Evolutionary conservation across 805 yeast genomes (phyloP).

Genomic region (Schwanniomyces vanrijiae): DNA sequence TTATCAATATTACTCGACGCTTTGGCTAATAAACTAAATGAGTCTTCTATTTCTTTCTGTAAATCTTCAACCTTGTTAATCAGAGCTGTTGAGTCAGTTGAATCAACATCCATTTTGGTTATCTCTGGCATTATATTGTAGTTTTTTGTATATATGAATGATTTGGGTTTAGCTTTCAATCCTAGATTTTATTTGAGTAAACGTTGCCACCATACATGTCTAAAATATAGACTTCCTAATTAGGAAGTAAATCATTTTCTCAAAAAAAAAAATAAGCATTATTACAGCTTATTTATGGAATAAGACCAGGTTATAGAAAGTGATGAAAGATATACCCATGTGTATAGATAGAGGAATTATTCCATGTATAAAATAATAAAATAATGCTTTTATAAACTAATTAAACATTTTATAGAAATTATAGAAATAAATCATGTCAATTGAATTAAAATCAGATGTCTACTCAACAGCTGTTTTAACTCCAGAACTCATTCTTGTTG

Average conservation of each 20-base stretch:
- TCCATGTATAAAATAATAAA: no score
- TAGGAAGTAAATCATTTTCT: conserved; percentile 3
- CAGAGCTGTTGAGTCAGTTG: conserved; percentile 17
- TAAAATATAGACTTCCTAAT: conserved; percentile 8
- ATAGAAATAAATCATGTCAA: not conserved
- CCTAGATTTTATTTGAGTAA: not conserved
- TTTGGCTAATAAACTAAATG: conserved; percentile 52
- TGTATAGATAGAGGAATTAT: no score
- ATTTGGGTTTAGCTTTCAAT: not conserved
- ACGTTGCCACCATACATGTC: conserved; percentile 7
- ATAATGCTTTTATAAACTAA: no score
- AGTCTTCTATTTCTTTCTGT: conserved; percentile 37
- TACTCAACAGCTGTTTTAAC: conserved; percentile 14
- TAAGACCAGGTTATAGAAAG: no score
- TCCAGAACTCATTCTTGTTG: conserved; percentile 32
- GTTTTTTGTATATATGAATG: not conserved
- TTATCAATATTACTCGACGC: conserved; percentile 78
- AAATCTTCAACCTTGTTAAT: conserved; percentile 13
- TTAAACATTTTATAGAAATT: no score
- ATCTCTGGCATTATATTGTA: conserved; percentile 2
- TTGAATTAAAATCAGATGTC: conserved; percentile 4
- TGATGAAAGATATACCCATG: no score
- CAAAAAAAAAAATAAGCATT: not conserved
- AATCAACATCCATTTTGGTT: conserved; percentile 16
- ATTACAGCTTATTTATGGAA: not conserved